Evolutionary conservation across 192 early-diverging fungal species (phyloP).

Genomic region (Dissophora ornata): DNA sequence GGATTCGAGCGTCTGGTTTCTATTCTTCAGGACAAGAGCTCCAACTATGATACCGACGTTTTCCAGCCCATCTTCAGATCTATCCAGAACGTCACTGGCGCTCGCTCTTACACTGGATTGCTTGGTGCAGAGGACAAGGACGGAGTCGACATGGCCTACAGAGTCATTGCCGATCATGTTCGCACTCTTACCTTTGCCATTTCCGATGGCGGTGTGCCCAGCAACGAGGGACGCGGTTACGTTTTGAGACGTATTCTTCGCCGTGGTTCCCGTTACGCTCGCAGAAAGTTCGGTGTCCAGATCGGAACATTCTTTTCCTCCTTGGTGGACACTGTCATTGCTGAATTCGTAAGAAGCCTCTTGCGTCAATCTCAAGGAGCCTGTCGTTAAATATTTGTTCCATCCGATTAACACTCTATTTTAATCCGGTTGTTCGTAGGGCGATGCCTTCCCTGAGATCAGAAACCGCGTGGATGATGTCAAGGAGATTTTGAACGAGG

Average conservation of each 20-base stretch:
- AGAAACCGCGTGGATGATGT: slow-evolving; percentile 77
- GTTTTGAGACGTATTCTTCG: slow-evolving; percentile 96
- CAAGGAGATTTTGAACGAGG: slow-evolving; percentile 97
- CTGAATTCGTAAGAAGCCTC: slow-evolving; percentile 79
- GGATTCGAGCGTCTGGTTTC: slow-evolving; percentile 96
- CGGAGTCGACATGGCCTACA: slow-evolving; percentile 98
- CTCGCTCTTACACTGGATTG: slow-evolving; percentile 84
- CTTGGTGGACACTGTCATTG: slow-evolving; percentile 92
- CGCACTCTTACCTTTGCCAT: slow-evolving; percentile 97
- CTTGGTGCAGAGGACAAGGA: slow-evolving; percentile 91
- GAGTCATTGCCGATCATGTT: slow-evolving; percentile 97
- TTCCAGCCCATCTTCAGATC: slow-evolving; percentile 84
- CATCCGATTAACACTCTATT: too few species aligned
- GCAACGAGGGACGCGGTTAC: slow-evolving; percentile 98
- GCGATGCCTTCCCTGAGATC: slow-evolving; percentile 93
- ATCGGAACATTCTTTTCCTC: slow-evolving; percentile 95
- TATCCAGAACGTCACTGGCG: slow-evolving; percentile 91
- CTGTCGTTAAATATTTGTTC: too few species aligned
- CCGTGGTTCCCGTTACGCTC: slow-evolving; percentile 93
- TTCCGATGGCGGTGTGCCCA: slow-evolving; percentile 94
- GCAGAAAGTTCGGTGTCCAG: slow-evolving; percentile 89
- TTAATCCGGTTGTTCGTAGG: slow-evolving; percentile 57
- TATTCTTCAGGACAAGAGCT: slow-evolving; percentile 91
- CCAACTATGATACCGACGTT: slow-evolving; percentile 98
- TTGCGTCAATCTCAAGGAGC: too few species aligned